Percentiles rank a stretch among this genome's conserved stretches.
These are phyloP conservation scores for Carpinus fangiana DNA, from an alignment of 306 rosid species.

Conservation along the genomic window DNA sequence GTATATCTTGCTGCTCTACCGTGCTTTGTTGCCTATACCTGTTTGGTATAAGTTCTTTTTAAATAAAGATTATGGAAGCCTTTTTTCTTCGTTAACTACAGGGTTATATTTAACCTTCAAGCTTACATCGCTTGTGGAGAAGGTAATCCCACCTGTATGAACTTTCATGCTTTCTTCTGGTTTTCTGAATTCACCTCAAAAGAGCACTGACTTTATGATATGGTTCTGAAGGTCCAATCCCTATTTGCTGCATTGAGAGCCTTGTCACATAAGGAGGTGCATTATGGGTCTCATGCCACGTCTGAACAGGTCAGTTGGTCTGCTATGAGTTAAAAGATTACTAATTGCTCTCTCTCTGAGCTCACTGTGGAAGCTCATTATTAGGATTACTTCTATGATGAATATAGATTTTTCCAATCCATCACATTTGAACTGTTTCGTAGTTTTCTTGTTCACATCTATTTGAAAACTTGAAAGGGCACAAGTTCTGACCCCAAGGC, in stretches of 20 bases:
- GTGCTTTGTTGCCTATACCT: conserved; percentile 91
- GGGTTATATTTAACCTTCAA: conserved; percentile 93
- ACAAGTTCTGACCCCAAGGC: too few species aligned
- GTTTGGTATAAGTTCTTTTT: conserved; percentile 97
- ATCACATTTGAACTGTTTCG: neutral
- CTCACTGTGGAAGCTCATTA: too few species aligned
- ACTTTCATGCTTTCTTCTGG: neutral
- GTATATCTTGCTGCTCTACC: conserved; percentile 81
- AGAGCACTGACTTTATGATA: neutral
- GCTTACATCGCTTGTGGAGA: conserved; percentile 92
- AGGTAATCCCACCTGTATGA: conserved; percentile 42
- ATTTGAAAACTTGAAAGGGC: too few species aligned
- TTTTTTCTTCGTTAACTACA: conserved; percentile 88
- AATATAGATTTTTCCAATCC: neutral
- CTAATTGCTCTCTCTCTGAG: neutral
- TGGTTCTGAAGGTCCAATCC: conserved; percentile 63
- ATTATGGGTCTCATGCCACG: conserved; percentile 96
- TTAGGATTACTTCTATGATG: neutral
- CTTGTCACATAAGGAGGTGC: conserved; percentile 85
- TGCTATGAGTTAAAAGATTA: neutral
- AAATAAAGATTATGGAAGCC: conserved; percentile 95
- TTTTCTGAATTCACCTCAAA: neutral
- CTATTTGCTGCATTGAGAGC: conserved; percentile 86
- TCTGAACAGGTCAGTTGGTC: conserved; percentile 74
- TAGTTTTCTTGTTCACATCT: too few species aligned